These are phyloP conservation scores for Russula compacta DNA, from an alignment of 768 basidiomycete genomes.

Conservation along the genomic window DNA sequence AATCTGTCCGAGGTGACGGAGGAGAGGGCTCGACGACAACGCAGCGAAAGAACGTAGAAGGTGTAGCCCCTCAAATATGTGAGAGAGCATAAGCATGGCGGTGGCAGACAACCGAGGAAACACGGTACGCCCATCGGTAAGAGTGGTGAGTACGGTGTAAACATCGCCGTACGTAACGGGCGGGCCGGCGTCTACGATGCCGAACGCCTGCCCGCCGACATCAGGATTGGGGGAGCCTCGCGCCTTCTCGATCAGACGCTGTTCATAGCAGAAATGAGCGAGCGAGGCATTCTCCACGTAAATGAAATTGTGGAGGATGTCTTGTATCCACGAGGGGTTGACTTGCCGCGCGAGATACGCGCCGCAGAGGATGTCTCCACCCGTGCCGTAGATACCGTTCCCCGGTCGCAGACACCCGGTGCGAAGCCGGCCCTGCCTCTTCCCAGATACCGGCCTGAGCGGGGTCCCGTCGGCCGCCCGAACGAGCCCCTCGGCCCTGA, in stretches of 20 bases:
- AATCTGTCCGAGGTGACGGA: constrained; percentile 26
- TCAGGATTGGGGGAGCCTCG: constrained; percentile 42
- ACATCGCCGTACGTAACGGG: constrained; percentile 56
- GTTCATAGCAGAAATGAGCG: constrained; percentile 67
- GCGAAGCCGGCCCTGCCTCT: constrained; percentile 32
- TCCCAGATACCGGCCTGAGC: constrained; percentile 22
- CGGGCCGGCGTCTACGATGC: constrained; percentile 55
- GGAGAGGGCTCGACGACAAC: constrained; percentile 24
- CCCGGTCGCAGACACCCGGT: constrained; percentile 75
- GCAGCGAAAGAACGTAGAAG: constrained; percentile 24
- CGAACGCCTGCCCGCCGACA: constrained; percentile 66
- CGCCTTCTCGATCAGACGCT: constrained; percentile 48
- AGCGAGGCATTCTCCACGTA: constrained; percentile 73
- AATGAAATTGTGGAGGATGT: constrained; percentile 51
- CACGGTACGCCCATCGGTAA: constrained; percentile 46
- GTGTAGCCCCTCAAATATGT: constrained; percentile 46
- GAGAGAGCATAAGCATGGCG: constrained; percentile 52
- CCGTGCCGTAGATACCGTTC: constrained; percentile 66
- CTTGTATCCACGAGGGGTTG: constrained; percentile 55
- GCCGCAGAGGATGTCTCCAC: constrained; percentile 61
- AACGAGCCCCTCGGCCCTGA: constrained; percentile 43
- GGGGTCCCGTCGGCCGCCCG: constrained; percentile 33
- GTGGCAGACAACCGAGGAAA: constrained; percentile 55
- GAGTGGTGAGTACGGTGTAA: constrained; percentile 43
- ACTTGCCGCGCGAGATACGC: constrained; percentile 50